phyloP scores from a whole-genome alignment of 2,329 filamentous ascomycete genomes.

The Trichoderma atrobrunneum region DNA sequence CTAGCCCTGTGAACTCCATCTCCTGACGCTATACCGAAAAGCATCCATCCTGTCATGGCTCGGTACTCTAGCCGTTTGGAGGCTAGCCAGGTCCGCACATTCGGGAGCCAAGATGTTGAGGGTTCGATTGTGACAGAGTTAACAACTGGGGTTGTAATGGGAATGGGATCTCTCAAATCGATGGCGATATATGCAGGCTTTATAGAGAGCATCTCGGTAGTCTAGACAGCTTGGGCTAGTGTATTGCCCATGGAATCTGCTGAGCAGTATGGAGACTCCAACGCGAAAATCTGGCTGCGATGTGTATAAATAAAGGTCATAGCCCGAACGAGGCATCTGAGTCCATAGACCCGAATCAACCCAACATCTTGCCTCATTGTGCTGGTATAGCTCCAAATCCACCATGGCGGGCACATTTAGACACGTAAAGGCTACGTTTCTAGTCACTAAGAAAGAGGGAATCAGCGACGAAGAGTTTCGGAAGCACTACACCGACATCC shows the following conservation, averaged over 20 bases:
- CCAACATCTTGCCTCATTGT: background rate
- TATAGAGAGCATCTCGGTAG: background rate
- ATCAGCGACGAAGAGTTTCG: constrained; percentile 4
- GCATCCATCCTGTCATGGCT: background rate
- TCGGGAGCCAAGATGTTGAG: background rate
- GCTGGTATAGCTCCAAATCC: background rate
- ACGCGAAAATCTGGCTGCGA: background rate
- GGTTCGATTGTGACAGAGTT: background rate
- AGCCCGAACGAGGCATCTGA: background rate
- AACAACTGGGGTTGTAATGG: background rate
- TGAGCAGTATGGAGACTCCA: background rate
- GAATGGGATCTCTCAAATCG: background rate
- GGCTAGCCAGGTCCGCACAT: constrained; percentile 2
- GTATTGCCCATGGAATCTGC: background rate
- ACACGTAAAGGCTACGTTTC: background rate
- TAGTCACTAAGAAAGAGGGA: background rate
- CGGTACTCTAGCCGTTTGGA: constrained; percentile 6
- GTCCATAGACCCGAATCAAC: background rate
- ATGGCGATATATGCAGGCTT: background rate
- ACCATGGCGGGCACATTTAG: background rate
- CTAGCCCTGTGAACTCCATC: background rate
- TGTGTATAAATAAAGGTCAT: background rate
- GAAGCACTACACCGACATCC: background rate
- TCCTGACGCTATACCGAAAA: background rate
- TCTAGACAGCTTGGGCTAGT: background rate